Base-by-base conservation (phyloP, 306 rosid genomes). In the Cucurbita argyrosperma region DNA sequence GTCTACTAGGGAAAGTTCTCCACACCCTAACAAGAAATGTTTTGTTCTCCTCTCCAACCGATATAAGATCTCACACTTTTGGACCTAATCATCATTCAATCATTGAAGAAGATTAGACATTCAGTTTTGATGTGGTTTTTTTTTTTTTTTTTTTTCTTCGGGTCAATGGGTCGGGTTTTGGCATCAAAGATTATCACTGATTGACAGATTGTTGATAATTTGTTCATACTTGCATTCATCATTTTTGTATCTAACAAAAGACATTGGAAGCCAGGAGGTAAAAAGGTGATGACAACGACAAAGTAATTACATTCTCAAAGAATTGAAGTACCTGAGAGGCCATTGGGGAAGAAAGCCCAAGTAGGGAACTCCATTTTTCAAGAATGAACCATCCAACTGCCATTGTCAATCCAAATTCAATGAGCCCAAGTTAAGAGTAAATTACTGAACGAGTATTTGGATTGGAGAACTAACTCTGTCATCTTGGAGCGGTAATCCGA, bases 341-440 rank as follows among this genome's bases (percentile, higher is more conserved):
- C 99, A 11, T 80, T 19, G 49, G 96, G 97, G 72, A 94, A 91
- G 88, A 94, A 91, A 4, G 90, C 99, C 97, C 97, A 94, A 69
- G 77, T 94, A 70, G 4, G 91, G 84, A 58, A 38, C 83, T 61
- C 90, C 97, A 8, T 86, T 80, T 78, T 88, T 90, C 71, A 61
- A 19, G 80, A 94, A 88, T 4, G 92, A 91, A 56, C 97, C 96
- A 83, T 94, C 96, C 85, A 94, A 86, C 99, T 94, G 83, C 38
- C 74, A 61, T 42, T 63, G 64, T 72, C n/a, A 71, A 49, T 18
- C 39, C 77, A 74, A 59, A 59, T 60, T 74, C 77, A 74, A 46
- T 43, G 39, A 59, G 42, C 16, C 2, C 0, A 46, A 46, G 40
- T 18, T 23, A 67, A 21, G 37, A 11, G 12, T 23, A 45, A 12